Conservation (phyloP, 768 basidiomycete species). For the Cantharellus cinnabarinus region DNA sequence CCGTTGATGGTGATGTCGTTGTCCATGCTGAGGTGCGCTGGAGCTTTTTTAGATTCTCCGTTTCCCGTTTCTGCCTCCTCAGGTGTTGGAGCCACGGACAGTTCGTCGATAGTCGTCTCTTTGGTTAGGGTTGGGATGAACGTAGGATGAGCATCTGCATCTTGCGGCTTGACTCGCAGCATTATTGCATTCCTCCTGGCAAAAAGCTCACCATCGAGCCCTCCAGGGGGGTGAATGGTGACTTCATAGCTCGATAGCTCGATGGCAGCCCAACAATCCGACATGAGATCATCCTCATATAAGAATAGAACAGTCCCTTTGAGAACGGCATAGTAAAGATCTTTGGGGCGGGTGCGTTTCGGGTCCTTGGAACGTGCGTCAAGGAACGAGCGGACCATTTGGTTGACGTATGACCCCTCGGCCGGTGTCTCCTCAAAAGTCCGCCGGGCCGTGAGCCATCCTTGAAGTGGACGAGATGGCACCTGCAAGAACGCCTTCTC, state of each 20-base stretch:
- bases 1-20: conserved; percentile 19
- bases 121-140: background rate
- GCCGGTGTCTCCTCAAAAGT: conserved; percentile 46
- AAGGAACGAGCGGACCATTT: conserved; percentile 55
- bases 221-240: conserved; percentile 41
- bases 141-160: conserved; percentile 4
- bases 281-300: conserved; percentile 82
- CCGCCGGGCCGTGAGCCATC: conserved; percentile 66
- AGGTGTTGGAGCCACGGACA: conserved; percentile 27
- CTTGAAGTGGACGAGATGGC: conserved; percentile 35
- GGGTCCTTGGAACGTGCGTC: conserved; percentile 73
- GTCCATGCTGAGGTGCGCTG: conserved; percentile 4
- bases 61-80: conserved; percentile 17
- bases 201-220: conserved; percentile 74
- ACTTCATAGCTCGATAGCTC: conserved; percentile 67
- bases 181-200: conserved; percentile 70
- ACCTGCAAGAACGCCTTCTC: background rate
- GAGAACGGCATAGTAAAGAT: conserved; percentile 81
- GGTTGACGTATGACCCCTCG: conserved; percentile 52
- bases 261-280: conserved; percentile 79
- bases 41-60: conserved; percentile 5
- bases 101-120: conserved; percentile 14
- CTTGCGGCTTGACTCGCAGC: conserved; percentile 10
- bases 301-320: conserved; percentile 83
- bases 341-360: conserved; percentile 65